Base-by-base conservation (phyloP, 73 alveolate genomes). In the Paramecium bursaria region DNA sequence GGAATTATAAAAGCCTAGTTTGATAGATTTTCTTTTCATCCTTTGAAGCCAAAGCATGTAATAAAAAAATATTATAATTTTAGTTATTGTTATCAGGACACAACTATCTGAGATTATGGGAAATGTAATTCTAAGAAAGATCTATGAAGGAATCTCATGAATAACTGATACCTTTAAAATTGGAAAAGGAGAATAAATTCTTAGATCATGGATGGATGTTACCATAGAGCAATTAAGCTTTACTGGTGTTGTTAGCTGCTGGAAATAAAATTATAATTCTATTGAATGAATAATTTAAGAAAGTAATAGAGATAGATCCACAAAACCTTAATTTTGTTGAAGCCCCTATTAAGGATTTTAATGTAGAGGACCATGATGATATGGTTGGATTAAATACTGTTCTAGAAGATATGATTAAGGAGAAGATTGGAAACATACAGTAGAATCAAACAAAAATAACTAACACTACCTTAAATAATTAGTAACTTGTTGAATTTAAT, bases 161-260 rank as follows among this genome's bases (percentile, higher is more conserved):
- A 22, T 42, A 80, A 10, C 33, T 79, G 3, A 50, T 79, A 0
- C 89, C 89, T 7, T 42, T 79, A 3, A 79, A 79, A 46, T 53
- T 79, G 35, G 89, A 79, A 55, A 79, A 79, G 25, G 89, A 79
- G 21, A 79, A 79, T 79, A 61, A 73, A 27, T 79, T 79, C 33
- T 25, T 79, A 54, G 89, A 79, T 54, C 89, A 79, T 79, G 89
- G 75, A 2, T 79, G 89, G 89, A 57, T 79, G 3, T 31, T 50
- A 31, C 35, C 46, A 21, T 53, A 80, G n/a, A 30, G 85, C 19
- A 73, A 33, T 33, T 73, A 61, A 21, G 76, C 85, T 35, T 46
- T 79, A 15, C 50, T 79, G 19, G 80, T 79, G 3, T 79, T 67
- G 27, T 42, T 79, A 14, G 89, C 85, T 0, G 80, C 89, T 39